Evolutionary conservation across 2,329 filamentous ascomycete species (phyloP), one percentile per base, ranked within the genome.

Genomic region (Microthyrium microscopicum): DNA sequence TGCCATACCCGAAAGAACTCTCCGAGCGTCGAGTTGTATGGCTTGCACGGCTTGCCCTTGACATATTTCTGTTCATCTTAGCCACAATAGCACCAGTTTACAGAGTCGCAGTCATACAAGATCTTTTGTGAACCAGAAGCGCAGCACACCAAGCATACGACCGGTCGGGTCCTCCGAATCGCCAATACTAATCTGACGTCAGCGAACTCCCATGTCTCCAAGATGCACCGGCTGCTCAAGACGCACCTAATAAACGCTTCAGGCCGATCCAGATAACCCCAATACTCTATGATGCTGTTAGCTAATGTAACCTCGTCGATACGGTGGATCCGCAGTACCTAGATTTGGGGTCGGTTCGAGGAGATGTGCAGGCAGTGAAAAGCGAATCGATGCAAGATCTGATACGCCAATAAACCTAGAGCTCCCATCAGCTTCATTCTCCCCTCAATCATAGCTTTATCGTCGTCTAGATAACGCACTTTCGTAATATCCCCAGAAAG

Each of bases 81-180:
- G 43, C 45, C 42, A 18, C 18, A 35, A 19, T 7, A 17, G 20
- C 21, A 13, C 15, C 16, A 20, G 16, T 20, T 12, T 22, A 9
- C 13, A 16, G 12, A 21, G 20, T 25, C 9, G 21, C 15, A 18
- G 18, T 17, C 52, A 43, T 60, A 73, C 69, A 56, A 98, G 56
- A 55, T 98, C 89, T 56, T 98, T 98, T 41, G 89, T 95, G 49
- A 95, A 92, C 89, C 89, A 98, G 58, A 95, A 98, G 39, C 85
- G 76, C 46, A 95, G 59, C 20, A 92, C 83, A 49, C 87, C 85
- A 33, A 98, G 70, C 81, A 94, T 94, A 45, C 89, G 83, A 46
- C 89, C 87, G 35, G 95, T 63, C 8, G 79, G 71, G 46, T 95
- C 83, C 46, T 95, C 80, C 13, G 87, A 89, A 46, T 87, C 87